Conservation (phyloP, 345 rosid genomes). For the Arabis hirsuta region DNA sequence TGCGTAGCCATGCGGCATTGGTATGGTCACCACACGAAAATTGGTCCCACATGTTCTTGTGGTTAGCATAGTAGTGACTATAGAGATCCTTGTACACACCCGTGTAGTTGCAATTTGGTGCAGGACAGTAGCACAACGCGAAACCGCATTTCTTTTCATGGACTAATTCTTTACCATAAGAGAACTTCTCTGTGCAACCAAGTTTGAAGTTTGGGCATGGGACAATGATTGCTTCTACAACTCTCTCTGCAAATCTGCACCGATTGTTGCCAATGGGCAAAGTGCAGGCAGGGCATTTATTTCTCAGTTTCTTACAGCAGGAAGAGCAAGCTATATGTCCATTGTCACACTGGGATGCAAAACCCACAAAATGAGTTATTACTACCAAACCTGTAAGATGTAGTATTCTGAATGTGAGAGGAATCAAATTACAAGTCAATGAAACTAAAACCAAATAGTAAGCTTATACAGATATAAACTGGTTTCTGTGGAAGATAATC, state of each 20-base stretch:
- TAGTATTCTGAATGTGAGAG: too few species aligned
- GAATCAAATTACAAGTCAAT: too few species aligned
- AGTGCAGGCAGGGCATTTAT: slow-evolving; percentile 2
- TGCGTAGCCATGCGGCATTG: rapidly evolving
- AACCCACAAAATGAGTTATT: not conserved
- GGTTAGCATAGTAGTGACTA: not conserved
- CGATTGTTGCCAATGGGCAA: not conserved
- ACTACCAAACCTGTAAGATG: too few species aligned
- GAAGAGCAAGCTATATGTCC: slow-evolving; percentile 22
- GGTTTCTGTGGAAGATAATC: too few species aligned
- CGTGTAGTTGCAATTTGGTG: not conserved
- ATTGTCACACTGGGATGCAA: slow-evolving; percentile 13
- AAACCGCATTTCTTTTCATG: not conserved
- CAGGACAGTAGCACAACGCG: not conserved
- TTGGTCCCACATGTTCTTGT: not conserved
- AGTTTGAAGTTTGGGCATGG: not conserved
- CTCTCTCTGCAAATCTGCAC: not conserved
- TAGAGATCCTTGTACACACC: not conserved
- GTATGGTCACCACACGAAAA: not conserved
- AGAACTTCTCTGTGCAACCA: not conserved
- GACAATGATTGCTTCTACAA: not conserved
- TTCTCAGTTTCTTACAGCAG: not conserved
- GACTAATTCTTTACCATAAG: not conserved
- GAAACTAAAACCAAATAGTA: too few species aligned
- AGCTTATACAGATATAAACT: too few species aligned